Evolutionary conservation across 768 basidiomycete species (phyloP).

Genomic region (Tylopilus plumbeoviolaceoides): DNA sequence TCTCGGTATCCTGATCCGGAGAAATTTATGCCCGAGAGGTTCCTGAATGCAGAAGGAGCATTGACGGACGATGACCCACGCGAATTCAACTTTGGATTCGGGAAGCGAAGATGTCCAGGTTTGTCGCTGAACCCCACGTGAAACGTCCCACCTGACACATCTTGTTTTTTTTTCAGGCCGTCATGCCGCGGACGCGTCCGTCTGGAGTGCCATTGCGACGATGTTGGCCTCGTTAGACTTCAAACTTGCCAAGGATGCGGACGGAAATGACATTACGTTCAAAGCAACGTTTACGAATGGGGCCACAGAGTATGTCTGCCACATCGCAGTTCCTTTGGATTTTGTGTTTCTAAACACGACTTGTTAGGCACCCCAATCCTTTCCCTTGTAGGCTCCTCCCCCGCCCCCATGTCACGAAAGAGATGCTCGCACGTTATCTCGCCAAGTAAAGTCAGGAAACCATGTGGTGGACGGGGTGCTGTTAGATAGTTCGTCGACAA

Average conservation of each 20-base stretch:
- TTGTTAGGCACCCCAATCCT: background rate
- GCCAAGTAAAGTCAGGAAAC: background rate
- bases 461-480: background rate
- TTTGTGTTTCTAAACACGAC: no score
- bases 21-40: background rate
- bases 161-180: background rate
- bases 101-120: conserved; percentile 1
- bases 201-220: background rate
- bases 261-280: background rate
- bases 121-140: background rate
- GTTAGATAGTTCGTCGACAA: background rate
- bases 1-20: background rate
- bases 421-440: background rate
- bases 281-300: background rate
- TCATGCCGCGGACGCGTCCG: background rate
- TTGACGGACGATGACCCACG: background rate
- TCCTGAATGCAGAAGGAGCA: background rate
- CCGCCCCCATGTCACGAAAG: background rate
- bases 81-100: background rate
- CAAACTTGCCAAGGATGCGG: background rate
- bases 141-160: background rate
- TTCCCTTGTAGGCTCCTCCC: background rate
- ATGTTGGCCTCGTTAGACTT: background rate
- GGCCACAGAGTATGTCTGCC: background rate
- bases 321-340: no score